Base-by-base conservation (phyloP, 371 early-diverging fungal genomes). In the Dentiscutata heterogama region DNA sequence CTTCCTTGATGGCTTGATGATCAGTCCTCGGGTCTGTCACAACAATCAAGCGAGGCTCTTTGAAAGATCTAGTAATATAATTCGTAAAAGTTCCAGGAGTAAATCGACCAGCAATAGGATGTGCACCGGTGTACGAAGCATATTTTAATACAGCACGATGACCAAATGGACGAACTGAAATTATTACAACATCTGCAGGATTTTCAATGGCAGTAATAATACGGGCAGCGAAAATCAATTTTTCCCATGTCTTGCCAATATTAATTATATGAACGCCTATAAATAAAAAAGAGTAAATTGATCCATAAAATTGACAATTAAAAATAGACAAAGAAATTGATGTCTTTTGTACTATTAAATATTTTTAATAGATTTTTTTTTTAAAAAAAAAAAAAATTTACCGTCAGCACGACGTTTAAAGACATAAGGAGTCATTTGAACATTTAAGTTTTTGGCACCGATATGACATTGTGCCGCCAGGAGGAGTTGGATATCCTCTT, bases 81-180 rank as follows among this genome's bases (percentile, higher is more conserved):
- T 99, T 99, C 87, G 99, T 99, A 92, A 99, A 99, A 88, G 97
- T 98, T 92, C 99, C 99, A 83, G 99, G 99, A 86, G 99, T 99
- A 95, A 99, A 99, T 84, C 99, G 96, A 88, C 99, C 99, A 78
- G 99, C 98, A 83, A 98, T 95, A 86, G 99, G 97, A 87, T 96
- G 96, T 74, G 97, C 96, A 82, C 98, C 99, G 84, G 97, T 97
- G 93, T 96, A 95, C 85, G 96, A 94, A 80, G 98, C 98, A 90
- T 97, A 99, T 93, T 99, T 99, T 82, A 97, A 92, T 82, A 97
- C 99, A 78, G 99, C 99, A 90, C 99, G 97, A 92, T 98, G 98
- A 84, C 99, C 99, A 88, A 96, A 99, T 82, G 96, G 93, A 88
- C 99, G 96, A 88, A 97, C 95, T 84, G 99, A 96, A 85, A 99